Percentiles rank a stretch among this genome's conserved stretches.
Evolutionary conservation across 1,284 basidiomycete genomes (phyloP).

Genomic region (Grifola frondosa): DNA sequence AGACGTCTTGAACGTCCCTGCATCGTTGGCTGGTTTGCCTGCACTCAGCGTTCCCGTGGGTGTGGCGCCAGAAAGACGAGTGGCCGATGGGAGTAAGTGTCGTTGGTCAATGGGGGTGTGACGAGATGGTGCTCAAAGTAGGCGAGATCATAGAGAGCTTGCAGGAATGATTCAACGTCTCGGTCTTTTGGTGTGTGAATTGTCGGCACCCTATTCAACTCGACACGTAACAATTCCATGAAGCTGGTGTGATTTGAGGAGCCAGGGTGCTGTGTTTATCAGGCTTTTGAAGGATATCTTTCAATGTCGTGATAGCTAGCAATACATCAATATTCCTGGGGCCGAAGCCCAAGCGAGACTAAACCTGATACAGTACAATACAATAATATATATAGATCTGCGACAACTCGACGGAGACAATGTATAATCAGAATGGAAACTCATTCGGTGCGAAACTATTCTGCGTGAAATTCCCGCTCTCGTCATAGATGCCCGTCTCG

Average conservation of each 20-base stretch:
- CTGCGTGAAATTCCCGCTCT: slow-evolving; percentile 13
- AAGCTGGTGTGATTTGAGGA: too few species aligned
- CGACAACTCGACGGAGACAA: neutral
- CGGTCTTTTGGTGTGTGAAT: too few species aligned
- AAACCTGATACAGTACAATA: too few species aligned
- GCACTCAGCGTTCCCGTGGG: slow-evolving; percentile 74
- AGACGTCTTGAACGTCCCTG: slow-evolving; percentile 91
- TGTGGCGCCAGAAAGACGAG: slow-evolving; percentile 48
- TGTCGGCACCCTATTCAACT: too few species aligned
- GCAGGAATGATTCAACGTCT: too few species aligned
- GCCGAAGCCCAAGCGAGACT: too few species aligned
- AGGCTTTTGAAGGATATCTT: too few species aligned
- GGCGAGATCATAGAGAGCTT: slow-evolving; percentile 38
- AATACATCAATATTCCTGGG: too few species aligned
- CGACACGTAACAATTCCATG: too few species aligned
- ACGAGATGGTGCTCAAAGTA: slow-evolving; percentile 61
- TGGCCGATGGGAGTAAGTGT: slow-evolving; percentile 90
- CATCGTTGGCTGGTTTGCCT: slow-evolving; percentile 87
- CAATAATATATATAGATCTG: too few species aligned
- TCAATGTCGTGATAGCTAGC: too few species aligned
- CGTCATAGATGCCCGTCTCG: slow-evolving; percentile 29
- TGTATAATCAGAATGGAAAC: slow-evolving; percentile 6
- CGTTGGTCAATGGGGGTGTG: slow-evolving; percentile 89
- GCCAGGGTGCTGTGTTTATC: too few species aligned
- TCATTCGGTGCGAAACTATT: slow-evolving; percentile 1